Conservation (phyloP, 1,284 basidiomycete species). For the Xerocomus minutiporus region DNA sequence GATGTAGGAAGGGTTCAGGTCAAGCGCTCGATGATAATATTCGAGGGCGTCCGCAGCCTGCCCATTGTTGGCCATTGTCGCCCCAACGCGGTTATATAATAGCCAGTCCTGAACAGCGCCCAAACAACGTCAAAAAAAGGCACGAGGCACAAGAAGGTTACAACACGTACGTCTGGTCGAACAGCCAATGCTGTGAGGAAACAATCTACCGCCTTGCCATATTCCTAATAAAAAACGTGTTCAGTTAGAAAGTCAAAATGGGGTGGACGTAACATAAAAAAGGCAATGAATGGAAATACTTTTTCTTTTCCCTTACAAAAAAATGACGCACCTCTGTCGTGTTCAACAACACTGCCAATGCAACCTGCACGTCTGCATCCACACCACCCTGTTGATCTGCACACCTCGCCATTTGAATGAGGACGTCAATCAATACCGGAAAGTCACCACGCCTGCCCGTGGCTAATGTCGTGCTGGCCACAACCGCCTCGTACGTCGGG, state of each 20-base stretch:
- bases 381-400: slow-evolving; percentile 40
- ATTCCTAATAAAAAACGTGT: slow-evolving; percentile 58
- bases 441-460: slow-evolving; percentile 40
- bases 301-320: not conserved
- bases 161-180: slow-evolving; percentile 69
- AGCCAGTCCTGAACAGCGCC: slow-evolving; percentile 78
- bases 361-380: slow-evolving; percentile 94
- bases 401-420: slow-evolving; percentile 66
- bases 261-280: not conserved
- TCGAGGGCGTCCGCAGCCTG: slow-evolving; percentile 78
- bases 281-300: not conserved
- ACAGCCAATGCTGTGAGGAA: slow-evolving; percentile 86
- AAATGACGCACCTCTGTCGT: slow-evolving; percentile 66
- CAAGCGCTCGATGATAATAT: slow-evolving; percentile 88
- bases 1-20: slow-evolving; percentile 90
- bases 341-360: slow-evolving; percentile 91
- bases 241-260: not conserved
- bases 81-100: slow-evolving; percentile 93
- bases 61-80: slow-evolving; percentile 92
- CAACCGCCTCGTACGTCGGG: slow-evolving; percentile 33
- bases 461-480: slow-evolving; percentile 39
- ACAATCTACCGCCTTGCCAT: slow-evolving; percentile 89
- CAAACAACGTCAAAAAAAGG: not conserved
- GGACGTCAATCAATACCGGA: slow-evolving; percentile 49
- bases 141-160: not conserved